A percentile compares a stretch with the other conserved stretches of the same genome.
Conservation (phyloP, 257 asterid species). For the Solanum pimpinellifolium region DNA sequence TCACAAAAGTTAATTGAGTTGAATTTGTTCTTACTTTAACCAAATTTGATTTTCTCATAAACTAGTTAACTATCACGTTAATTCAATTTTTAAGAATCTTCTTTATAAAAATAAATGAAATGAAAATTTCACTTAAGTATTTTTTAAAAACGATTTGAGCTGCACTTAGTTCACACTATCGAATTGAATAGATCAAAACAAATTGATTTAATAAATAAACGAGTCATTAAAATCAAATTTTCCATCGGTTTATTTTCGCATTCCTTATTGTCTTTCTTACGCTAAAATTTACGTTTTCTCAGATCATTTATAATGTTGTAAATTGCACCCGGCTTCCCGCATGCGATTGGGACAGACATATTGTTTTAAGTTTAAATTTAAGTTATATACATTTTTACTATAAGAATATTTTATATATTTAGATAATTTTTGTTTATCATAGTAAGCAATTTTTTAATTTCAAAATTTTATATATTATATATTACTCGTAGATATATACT, state of each 20-base stretch:
- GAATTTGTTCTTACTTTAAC: too few species aligned
- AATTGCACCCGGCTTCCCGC: neutral
- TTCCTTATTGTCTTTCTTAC: neutral
- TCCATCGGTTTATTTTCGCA: neutral
- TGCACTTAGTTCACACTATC: neutral
- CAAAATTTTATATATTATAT: neutral
- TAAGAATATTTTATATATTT: too few species aligned
- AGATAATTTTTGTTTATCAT: too few species aligned
- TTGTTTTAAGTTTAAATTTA: neutral
- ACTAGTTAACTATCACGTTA: neutral
- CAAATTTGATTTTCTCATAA: neutral
- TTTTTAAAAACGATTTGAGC: neutral
- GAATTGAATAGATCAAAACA: neutral
- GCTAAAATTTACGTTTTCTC: neutral
- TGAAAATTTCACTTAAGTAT: neutral
- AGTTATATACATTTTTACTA: neutral
- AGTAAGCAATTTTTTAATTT: neutral
- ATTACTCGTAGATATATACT: too few species aligned
- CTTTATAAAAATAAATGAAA: neutral
- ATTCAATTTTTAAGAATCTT: neutral
- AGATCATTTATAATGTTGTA: neutral
- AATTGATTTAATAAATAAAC: neutral
- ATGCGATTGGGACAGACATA: neutral
- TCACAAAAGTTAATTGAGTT: neutral
- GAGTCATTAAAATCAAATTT: neutral